phyloP scores from a whole-genome alignment of 495 filamentous ascomycete species.

The Penicillium goetzii region DNA sequence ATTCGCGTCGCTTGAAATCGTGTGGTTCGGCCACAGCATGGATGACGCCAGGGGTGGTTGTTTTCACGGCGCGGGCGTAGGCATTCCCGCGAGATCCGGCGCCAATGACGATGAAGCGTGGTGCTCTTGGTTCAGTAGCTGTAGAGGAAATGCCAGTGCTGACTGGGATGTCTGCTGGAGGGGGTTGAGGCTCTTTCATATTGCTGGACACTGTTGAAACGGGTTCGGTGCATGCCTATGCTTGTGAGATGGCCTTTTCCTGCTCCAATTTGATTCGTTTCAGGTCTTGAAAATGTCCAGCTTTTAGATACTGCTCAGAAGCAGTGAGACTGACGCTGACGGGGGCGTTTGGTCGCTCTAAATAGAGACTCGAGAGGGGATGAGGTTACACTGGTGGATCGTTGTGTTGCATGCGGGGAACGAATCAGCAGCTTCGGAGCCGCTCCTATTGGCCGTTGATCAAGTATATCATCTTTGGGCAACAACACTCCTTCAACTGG shows the following conservation, averaged over 20 bases:
- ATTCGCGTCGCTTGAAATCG: constrained; percentile 68
- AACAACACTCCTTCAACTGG: background rate
- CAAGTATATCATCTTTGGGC: constrained; percentile 8
- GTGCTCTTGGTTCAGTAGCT: constrained; percentile 17
- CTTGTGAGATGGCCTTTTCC: background rate
- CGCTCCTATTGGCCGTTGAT: constrained; percentile 19
- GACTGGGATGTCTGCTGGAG: constrained; percentile 13
- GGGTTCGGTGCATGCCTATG: background rate
- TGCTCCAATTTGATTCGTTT: background rate
- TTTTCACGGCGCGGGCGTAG: constrained; percentile 69
- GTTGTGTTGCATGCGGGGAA: constrained; percentile 14
- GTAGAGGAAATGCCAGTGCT: background rate
- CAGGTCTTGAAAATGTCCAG: background rate
- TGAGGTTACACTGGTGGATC: constrained; percentile 7
- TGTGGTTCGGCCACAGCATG: constrained; percentile 83
- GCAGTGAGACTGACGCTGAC: background rate
- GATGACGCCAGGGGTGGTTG: constrained; percentile 64
- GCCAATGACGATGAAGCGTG: constrained; percentile 77
- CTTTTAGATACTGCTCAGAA: background rate
- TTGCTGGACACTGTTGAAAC: constrained; percentile 3
- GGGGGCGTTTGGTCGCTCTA: background rate
- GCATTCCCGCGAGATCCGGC: constrained; percentile 82
- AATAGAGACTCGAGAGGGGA: background rate
- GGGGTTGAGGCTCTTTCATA: constrained; percentile 36
- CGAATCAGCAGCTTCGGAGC: constrained; percentile 18